Percentiles rank a stretch among this genome's conserved stretches.
Evolutionary conservation across 306 rosid genomes (phyloP).

Genomic region (Cyclanthera cordifolia): DNA sequence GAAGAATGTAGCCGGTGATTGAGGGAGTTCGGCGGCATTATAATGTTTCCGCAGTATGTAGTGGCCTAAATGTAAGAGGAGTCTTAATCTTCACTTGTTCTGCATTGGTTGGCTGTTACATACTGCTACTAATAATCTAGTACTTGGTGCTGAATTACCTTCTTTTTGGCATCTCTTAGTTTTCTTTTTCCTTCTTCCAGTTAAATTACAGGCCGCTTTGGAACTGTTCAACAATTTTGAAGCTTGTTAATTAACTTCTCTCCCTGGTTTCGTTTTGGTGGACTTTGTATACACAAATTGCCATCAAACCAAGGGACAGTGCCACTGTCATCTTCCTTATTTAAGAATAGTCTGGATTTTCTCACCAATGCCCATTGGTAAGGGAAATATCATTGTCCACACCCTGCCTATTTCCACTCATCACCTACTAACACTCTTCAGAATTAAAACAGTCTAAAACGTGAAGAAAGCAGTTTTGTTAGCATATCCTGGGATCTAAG

Average conservation of each 20-base stretch:
- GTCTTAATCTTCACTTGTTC: too few species aligned
- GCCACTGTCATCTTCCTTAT: not conserved
- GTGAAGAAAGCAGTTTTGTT: not conserved
- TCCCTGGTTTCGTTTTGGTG: too few species aligned
- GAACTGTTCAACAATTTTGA: too few species aligned
- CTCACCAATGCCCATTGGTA: not conserved
- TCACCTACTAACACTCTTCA: not conserved
- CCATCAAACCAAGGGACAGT: not conserved
- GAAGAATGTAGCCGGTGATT: conserved; percentile 21
- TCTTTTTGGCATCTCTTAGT: too few species aligned
- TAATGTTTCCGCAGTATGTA: too few species aligned
- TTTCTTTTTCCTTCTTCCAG: too few species aligned
- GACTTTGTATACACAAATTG: not conserved
- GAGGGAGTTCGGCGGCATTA: conserved; percentile 28
- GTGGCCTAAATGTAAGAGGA: too few species aligned
- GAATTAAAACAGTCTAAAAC: not conserved
- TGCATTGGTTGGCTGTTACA: too few species aligned
- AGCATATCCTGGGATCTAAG: not conserved
- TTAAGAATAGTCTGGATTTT: not conserved
- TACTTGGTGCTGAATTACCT: too few species aligned
- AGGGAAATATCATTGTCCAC: not conserved
- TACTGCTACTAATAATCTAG: too few species aligned
- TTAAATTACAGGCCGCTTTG: too few species aligned
- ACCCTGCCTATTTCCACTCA: not conserved
- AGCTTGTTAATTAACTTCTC: too few species aligned